phyloP scores from a whole-genome alignment of 352 stramenopile species.

The Sclerospora graminicola region DNA sequence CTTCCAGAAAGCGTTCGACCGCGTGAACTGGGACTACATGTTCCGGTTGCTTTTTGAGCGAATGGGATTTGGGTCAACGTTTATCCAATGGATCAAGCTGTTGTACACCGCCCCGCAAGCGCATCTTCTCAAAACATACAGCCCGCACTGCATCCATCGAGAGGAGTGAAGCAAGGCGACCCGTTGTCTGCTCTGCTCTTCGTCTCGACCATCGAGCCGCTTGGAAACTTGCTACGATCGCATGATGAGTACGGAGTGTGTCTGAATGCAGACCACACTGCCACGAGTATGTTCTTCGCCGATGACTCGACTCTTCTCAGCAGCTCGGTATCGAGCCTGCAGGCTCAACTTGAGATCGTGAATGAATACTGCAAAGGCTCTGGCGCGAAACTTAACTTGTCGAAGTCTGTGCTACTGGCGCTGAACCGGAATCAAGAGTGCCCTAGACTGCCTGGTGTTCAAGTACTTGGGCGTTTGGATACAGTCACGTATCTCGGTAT shows the following conservation, averaged over 20 bases:
- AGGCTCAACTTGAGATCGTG: not conserved
- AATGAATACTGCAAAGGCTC: not conserved
- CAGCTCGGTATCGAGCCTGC: not conserved
- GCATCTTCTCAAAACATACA: not conserved
- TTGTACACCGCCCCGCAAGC: not conserved
- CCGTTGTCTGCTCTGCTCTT: not conserved
- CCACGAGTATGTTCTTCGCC: slow-evolving; percentile 2
- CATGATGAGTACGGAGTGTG: not conserved
- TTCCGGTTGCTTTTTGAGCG: not conserved
- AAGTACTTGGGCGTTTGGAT: not conserved
- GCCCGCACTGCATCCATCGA: not conserved
- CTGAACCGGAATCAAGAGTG: not conserved
- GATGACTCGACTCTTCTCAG: not conserved
- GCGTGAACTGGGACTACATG: not conserved
- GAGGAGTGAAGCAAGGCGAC: not conserved
- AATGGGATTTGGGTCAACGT: not conserved
- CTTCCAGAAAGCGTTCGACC: slow-evolving; percentile 3
- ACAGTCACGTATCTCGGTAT: not conserved
- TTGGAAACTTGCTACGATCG: not conserved
- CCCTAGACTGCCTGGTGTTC: not conserved
- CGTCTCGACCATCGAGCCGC: not conserved
- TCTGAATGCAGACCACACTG: not conserved
- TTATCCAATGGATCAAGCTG: not conserved
- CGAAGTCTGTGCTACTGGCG: not conserved
- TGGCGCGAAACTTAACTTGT: not conserved